A percentile compares a stretch with the other conserved stretches of the same genome.
These are phyloP conservation scores for Paecilomyces formosus DNA, from an alignment of 2,329 filamentous ascomycete genomes.

Conservation along the genomic window DNA sequence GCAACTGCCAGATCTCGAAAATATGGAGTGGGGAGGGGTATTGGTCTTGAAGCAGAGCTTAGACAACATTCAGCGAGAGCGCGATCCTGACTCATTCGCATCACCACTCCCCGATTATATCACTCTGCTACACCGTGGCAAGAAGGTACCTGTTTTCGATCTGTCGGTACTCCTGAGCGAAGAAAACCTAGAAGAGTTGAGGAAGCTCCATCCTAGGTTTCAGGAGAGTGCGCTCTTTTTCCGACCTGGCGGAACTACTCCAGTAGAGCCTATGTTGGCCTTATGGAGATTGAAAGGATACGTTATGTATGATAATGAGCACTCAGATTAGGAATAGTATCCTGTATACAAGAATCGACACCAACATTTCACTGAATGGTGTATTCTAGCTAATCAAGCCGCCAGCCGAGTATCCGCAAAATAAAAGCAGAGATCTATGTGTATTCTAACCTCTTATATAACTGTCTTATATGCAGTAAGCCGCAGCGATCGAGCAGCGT, in stretches of 20 bases:
- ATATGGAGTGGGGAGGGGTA: conserved; percentile 24
- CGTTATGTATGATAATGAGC: conserved; percentile 10
- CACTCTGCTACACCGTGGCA: conserved; percentile 18
- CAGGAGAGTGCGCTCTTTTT: conserved; percentile 27
- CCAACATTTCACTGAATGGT: background rate
- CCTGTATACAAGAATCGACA: background rate
- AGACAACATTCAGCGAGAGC: background rate
- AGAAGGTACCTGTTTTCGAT: conserved; percentile 31
- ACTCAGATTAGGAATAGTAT: conserved; percentile 6
- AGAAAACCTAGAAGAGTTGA: conserved; percentile 22
- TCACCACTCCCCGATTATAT: conserved; percentile 19
- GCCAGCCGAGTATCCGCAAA: background rate
- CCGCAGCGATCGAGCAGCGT: background rate
- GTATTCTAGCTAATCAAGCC: background rate
- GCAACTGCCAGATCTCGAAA: conserved; percentile 14
- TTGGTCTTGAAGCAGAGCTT: conserved; percentile 13
- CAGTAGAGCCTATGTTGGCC: conserved; percentile 23
- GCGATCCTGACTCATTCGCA: background rate
- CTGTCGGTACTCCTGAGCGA: conserved; percentile 23
- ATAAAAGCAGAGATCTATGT: background rate
- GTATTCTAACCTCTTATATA: conserved; percentile 3
- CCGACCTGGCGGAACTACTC: conserved; percentile 19
- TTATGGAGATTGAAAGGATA: conserved; percentile 34
- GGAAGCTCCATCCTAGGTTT: conserved; percentile 19
- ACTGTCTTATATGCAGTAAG: background rate